Percentiles rank a stretch among this genome's conserved stretches.
phyloP scores from a whole-genome alignment of 495 filamentous ascomycete species.

The Astrothelium subdiscretum region DNA sequence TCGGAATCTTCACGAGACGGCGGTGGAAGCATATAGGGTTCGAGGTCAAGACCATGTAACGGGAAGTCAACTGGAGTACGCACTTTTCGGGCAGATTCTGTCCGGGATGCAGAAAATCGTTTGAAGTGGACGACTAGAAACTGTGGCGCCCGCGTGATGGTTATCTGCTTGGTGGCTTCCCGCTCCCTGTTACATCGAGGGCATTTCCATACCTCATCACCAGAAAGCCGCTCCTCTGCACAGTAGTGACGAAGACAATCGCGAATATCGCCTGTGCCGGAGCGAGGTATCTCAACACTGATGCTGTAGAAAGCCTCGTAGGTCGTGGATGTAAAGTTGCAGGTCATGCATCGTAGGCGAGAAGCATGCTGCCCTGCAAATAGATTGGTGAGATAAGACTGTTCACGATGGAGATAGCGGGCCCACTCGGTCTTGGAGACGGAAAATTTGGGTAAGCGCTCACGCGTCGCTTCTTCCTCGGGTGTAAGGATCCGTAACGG shows the following conservation, averaged over 20 bases:
- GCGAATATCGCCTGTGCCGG: conserved; percentile 41
- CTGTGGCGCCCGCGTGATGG: conserved; percentile 59
- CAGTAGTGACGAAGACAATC: conserved; percentile 60
- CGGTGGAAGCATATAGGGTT: conserved; percentile 41
- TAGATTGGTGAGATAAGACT: conserved; percentile 53
- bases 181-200: conserved; percentile 56
- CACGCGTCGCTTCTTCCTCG: conserved; percentile 51
- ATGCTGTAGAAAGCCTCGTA: conserved; percentile 63
- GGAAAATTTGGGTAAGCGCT: conserved; percentile 46
- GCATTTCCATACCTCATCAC: conserved; percentile 63
- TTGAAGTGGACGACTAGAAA: conserved; percentile 68
- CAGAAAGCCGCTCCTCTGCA: conserved; percentile 51
- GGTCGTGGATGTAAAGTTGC: conserved; percentile 55
- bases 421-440: conserved; percentile 57
- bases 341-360: conserved; percentile 50
- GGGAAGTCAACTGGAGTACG: conserved; percentile 60
- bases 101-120: conserved; percentile 51
- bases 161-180: conserved; percentile 61
- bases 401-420: conserved; percentile 56
- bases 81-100: conserved; percentile 49
- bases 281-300: conserved; percentile 51
- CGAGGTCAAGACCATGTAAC: conserved; percentile 50
- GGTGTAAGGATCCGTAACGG: conserved; percentile 48
- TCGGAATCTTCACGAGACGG: conserved; percentile 22
- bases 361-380: conserved; percentile 63